A percentile compares a stretch with the other conserved stretches of the same genome.
Evolutionary conservation across 2,329 filamentous ascomycete genomes (phyloP).

Genomic region (Sclerotinia nivalis): DNA sequence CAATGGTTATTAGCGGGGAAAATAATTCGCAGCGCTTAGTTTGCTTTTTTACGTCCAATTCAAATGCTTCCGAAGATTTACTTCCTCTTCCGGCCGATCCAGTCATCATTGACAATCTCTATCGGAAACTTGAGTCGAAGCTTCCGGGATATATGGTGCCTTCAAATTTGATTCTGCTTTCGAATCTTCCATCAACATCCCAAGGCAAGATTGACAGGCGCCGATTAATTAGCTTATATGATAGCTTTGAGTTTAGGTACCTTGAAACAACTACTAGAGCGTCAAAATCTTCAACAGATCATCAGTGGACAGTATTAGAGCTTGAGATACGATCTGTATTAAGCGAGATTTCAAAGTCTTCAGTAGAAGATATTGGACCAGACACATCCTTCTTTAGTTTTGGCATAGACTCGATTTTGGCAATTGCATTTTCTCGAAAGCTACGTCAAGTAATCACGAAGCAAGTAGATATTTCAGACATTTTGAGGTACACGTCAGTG

Average conservation of each 20-base stretch:
- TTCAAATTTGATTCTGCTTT: constrained; percentile 68
- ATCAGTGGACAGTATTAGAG: constrained; percentile 57
- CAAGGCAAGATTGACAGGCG: constrained; percentile 73
- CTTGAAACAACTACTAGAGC: constrained; percentile 44
- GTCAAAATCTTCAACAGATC: constrained; percentile 26
- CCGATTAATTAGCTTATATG: constrained; percentile 52
- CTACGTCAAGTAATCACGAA: constrained; percentile 51
- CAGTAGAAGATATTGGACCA: constrained; percentile 52
- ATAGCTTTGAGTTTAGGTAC: constrained; percentile 47
- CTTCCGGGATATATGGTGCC: constrained; percentile 81
- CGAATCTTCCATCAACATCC: constrained; percentile 66
- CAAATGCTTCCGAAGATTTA: constrained; percentile 20
- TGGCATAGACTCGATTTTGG: constrained; percentile 81
- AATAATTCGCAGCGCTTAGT: constrained; percentile 56
- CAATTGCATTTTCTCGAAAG: constrained; percentile 65
- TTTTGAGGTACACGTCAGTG: constrained; percentile 70
- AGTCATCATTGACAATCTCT: constrained; percentile 50
- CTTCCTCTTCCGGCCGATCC: constrained; percentile 44
- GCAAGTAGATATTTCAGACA: constrained; percentile 63
- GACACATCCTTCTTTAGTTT: constrained; percentile 75
- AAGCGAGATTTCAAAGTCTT: constrained; percentile 35
- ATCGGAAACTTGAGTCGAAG: constrained; percentile 52
- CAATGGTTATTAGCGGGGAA: constrained; percentile 54
- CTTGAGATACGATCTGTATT: constrained; percentile 50
- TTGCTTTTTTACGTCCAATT: constrained; percentile 64